These are phyloP conservation scores for Chlorella sp. DNA, from an alignment of 139 green algal genomes.

Conservation along the genomic window DNA sequence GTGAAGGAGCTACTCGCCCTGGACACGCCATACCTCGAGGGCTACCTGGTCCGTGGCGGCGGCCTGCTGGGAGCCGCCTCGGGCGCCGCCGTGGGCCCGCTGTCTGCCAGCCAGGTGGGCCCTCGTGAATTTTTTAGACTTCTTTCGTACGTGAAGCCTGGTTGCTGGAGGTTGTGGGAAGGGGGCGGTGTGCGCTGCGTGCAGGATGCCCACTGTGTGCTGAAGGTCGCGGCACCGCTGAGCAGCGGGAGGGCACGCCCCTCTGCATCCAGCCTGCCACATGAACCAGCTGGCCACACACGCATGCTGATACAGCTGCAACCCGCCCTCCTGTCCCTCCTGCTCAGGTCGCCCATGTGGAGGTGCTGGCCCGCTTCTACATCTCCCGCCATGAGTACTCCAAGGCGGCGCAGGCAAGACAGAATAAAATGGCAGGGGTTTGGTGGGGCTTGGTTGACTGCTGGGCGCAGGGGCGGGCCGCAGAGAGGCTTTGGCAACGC, in stretches of 20 bases:
- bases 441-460: no score
- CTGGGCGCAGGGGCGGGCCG: background rate
- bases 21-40: conserved; percentile 59
- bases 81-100: conserved; percentile 35
- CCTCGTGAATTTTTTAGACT: no score
- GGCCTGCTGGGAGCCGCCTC: conserved; percentile 46
- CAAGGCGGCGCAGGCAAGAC: conserved; percentile 49
- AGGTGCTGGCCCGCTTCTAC: conserved; percentile 71
- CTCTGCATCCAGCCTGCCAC: background rate
- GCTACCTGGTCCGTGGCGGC: conserved; percentile 55
- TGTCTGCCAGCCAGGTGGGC: conserved; percentile 41
- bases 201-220: no score
- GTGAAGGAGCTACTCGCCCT: conserved; percentile 50
- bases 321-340: background rate
- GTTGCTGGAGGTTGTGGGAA: no score
- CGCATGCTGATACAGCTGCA: background rate
- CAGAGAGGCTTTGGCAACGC: background rate
- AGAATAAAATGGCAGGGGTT: background rate
- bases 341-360: conserved; percentile 46
- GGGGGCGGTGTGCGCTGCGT: background rate
- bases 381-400: conserved; percentile 39
- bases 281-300: background rate
- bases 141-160: no score
- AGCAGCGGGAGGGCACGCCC: background rate
- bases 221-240: no score